Evolutionary conservation across 345 rosid species (phyloP).

Genomic region (Syzygium oleosum): DNA sequence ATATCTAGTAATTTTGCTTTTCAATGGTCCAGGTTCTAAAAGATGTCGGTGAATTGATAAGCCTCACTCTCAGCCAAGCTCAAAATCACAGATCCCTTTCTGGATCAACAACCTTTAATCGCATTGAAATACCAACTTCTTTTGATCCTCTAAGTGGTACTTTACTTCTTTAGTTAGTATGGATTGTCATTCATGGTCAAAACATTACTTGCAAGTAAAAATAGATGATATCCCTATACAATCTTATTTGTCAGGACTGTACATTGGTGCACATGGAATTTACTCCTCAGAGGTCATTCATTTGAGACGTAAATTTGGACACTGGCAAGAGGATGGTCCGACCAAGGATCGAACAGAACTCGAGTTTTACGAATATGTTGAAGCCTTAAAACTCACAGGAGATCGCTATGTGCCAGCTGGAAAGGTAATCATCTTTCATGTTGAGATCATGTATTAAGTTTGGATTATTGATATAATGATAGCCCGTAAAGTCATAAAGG

Average conservation of each 20-base stretch:
- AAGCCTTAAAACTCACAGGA: constrained; percentile 84
- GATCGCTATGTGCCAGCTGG: constrained; percentile 96
- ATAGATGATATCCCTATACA: neutral
- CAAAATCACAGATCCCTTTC: constrained; percentile 63
- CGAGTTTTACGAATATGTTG: constrained; percentile 90
- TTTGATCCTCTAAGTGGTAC: constrained; percentile 77
- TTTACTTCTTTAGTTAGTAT: neutral
- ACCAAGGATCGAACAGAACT: constrained; percentile 48
- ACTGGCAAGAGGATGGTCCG: constrained; percentile 62
- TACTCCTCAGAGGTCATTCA: constrained; percentile 84
- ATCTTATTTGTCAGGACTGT: constrained; percentile 52
- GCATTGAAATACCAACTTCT: constrained; percentile 56
- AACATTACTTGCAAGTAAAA: neutral
- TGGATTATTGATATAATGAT: neutral
- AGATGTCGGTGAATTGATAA: constrained; percentile 75
- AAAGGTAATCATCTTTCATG: constrained; percentile 39
- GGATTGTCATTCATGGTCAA: neutral
- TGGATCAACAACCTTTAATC: constrained; percentile 76
- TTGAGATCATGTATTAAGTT: neutral
- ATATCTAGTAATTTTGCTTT: neutral
- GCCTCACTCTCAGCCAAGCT: constrained; percentile 63
- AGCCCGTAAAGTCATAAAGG: neutral
- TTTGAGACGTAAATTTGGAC: constrained; percentile 74
- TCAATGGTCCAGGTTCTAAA: constrained; percentile 57
- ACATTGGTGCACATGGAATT: constrained; percentile 81